A percentile compares a stretch with the other conserved stretches of the same genome.
phyloP scores from a whole-genome alignment of 2,329 filamentous ascomycete genomes.

The Diaporthe aspalathi region DNA sequence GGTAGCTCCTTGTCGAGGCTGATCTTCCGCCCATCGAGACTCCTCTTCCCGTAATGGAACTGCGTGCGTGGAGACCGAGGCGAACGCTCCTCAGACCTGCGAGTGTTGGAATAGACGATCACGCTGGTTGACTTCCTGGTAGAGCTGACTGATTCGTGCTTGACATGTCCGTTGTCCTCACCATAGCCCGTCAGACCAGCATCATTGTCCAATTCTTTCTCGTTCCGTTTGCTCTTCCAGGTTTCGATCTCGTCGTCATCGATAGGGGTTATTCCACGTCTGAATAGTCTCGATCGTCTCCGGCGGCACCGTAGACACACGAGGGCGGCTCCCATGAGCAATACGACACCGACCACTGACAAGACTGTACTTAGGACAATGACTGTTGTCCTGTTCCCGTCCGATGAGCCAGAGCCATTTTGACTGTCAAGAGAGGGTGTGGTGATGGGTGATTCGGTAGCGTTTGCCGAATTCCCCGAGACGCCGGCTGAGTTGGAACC shows the following conservation, averaged over 20 bases:
- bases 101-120: slow-evolving; percentile 61
- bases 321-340: slow-evolving; percentile 52
- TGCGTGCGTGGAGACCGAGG: slow-evolving; percentile 44
- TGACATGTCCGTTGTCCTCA: slow-evolving; percentile 48
- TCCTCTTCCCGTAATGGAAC: slow-evolving; percentile 42
- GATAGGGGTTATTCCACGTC: slow-evolving; percentile 69
- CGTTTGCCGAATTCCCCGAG: slow-evolving; percentile 7
- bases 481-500: slow-evolving; percentile 1
- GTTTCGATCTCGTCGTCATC: slow-evolving; percentile 74
- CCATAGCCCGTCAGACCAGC: slow-evolving; percentile 60
- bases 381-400: slow-evolving; percentile 54
- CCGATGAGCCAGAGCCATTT: background rate
- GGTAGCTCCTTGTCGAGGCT: slow-evolving; percentile 59
- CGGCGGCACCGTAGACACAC: slow-evolving; percentile 55
- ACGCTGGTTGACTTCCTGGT: slow-evolving; percentile 62
- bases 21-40: slow-evolving; percentile 52
- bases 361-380: slow-evolving; percentile 63
- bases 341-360: slow-evolving; percentile 57
- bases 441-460: slow-evolving; percentile 6
- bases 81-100: slow-evolving; percentile 48
- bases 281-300: slow-evolving; percentile 56
- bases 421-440: slow-evolving; percentile 3
- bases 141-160: slow-evolving; percentile 51
- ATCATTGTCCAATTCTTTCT: slow-evolving; percentile 65
- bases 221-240: slow-evolving; percentile 62